Base-by-base conservation (phyloP, 2,329 filamentous ascomycete genomes). In the Colletotrichum sp. region DNA sequence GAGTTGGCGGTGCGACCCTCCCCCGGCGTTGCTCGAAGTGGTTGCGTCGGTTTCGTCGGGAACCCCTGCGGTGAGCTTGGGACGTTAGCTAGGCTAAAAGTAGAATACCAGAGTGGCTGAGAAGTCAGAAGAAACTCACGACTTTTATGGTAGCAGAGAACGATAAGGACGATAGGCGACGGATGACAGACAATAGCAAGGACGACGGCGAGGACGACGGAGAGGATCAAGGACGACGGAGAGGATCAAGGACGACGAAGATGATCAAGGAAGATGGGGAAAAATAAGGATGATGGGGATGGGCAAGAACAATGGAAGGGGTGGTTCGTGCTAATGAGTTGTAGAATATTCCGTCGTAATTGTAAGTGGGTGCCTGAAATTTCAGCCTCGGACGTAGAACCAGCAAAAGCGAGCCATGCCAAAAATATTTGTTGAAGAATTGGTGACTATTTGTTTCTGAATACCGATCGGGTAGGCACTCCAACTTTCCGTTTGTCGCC, bases 361-460 rank as follows among this genome's bases (percentile, higher is more conserved):
- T 36, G 34, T 36, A 15, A 36, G 34, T 48, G 18, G 18, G 18
- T 12, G 6, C 39, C 39, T 48, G 39, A 48, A 48, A 7, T 12
- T 13, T n/a, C 39, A 43, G 39, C 39, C 39, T 43, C 16, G 16
- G 39, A 9, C 16, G 8, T 43, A 6, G 16, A 43, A 43, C 16
- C 1, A 10, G 16, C 5, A 0, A 48, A n/a, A 22, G 39, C 10
- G 18, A 48, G 2, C 18, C 9, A n/a, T 48, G 0, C 18, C 18
- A 48, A 48, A 6, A n/a, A 2, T 0, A 8, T 6, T n/a, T n/a
- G 5, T 7, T 48, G 5, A 6, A 12, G 5, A 48, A 4, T 48
- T 48, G 39, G 39, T 48, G 39, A 48, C 1, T 48, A 18, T n/a
- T n/a, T n/a, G 16, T 43, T 7, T 9, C 12, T 7, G 5, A 7